These are phyloP conservation scores for Phytophthora chlamydospora DNA, from an alignment of 352 stramenopile species.

Conservation along the genomic window DNA sequence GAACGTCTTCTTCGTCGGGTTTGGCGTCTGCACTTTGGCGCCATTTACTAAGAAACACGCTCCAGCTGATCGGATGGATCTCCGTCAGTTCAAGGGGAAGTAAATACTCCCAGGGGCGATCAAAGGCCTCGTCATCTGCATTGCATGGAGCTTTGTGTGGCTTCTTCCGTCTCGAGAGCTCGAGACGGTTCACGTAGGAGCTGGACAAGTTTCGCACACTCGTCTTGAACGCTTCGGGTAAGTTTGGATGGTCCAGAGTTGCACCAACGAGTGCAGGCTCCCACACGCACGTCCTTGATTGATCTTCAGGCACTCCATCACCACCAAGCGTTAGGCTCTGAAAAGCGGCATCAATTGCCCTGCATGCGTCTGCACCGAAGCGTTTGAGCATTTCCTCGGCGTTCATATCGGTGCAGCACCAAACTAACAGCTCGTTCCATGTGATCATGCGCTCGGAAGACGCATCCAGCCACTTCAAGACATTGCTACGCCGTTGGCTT, in stretches of 20 bases:
- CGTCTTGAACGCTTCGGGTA: conserved; percentile 40
- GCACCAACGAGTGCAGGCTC: conserved; percentile 42
- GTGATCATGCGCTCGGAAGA: conserved; percentile 15
- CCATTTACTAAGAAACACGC: conserved; percentile 62
- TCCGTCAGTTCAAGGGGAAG: conserved; percentile 42
- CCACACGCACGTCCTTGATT: conserved; percentile 41
- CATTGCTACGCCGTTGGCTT: conserved; percentile 6
- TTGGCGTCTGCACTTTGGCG: conserved; percentile 33
- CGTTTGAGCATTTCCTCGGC: conserved; percentile 26
- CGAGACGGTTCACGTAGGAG: conserved; percentile 2
- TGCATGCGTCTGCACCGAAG: conserved; percentile 25
- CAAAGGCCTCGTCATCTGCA: conserved; percentile 3
- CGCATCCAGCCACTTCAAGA: conserved; percentile 20
- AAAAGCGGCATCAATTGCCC: conserved; percentile 26
- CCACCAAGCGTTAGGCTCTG: conserved; percentile 21
- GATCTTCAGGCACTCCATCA: not conserved
- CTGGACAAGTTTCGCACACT: conserved; percentile 30
- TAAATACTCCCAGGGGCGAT: conserved; percentile 36
- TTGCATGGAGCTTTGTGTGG: not conserved
- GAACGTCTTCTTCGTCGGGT: conserved; percentile 5
- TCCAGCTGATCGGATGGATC: conserved; percentile 55
- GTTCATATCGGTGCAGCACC: conserved; percentile 45
- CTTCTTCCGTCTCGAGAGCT: conserved; percentile 3
- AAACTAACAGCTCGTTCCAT: conserved; percentile 48
- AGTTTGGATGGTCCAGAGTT: conserved; percentile 24